Evolutionary conservation across 164 flowering plant genomes (phyloP).

Genomic region (Vitis vinifera): ASM3070453v1 NC_081808.1:15523501-15524000

Average conservation of each 20-base stretch:
- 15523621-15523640: too few species aligned
- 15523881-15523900: conserved; percentile 90
- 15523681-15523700: not conserved
- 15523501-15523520: too few species aligned
- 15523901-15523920: conserved; percentile 58
- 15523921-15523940: conserved; percentile 4
- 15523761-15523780: conserved; percentile 92
- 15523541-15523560: too few species aligned
- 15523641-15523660: too few species aligned
- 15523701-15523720: not conserved
- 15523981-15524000: conserved; percentile 73
- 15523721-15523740: not conserved
- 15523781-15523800: conserved; percentile 92
- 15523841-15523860: conserved; percentile 89
- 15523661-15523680: too few species aligned
- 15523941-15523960: not conserved
- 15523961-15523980: not conserved
- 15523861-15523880: conserved; percentile 95
- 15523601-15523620: not conserved
- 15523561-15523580: too few species aligned
- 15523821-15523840: conserved; percentile 80
- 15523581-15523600: not conserved
- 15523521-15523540: too few species aligned
- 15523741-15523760: conserved; percentile 49
- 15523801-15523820: conserved; percentile 73